Percentiles rank a stretch among this genome's conserved stretches.
phyloP scores from a whole-genome alignment of 1,284 basidiomycete species.

The Puccinia triticina region DNA sequence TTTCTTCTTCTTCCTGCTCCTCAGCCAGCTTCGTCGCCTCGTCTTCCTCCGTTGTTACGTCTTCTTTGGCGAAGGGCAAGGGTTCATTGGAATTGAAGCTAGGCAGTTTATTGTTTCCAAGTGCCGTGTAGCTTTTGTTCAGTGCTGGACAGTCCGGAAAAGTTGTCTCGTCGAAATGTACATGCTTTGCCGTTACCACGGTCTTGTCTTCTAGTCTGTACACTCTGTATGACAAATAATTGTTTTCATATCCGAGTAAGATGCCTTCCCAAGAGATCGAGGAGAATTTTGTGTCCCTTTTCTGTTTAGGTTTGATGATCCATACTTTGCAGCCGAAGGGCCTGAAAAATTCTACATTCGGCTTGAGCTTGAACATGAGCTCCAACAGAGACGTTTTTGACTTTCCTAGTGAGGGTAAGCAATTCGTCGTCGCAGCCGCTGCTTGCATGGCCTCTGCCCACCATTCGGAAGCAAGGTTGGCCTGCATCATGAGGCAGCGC shows the following conservation, averaged over 20 bases:
- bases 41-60: too few relatives aligned
- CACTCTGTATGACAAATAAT: neutral
- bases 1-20: too few relatives aligned
- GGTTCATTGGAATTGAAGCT: neutral
- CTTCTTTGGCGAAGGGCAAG: neutral
- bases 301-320: too few relatives aligned
- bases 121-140: neutral
- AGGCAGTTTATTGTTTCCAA: neutral
- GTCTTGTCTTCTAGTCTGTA: neutral
- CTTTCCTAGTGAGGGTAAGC: neutral
- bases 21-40: too few relatives aligned
- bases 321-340: too few relatives aligned
- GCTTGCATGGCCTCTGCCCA: too few relatives aligned
- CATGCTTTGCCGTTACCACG: neutral
- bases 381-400: too few relatives aligned
- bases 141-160: neutral
- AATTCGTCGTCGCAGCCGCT: neutral
- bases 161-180: neutral
- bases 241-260: neutral
- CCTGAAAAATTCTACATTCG: too few relatives aligned
- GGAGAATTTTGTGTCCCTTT: too few relatives aligned
- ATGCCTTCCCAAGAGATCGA: conserved; percentile 4
- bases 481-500: too few relatives aligned
- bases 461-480: neutral
- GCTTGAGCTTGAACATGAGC: too few relatives aligned